phyloP scores from a whole-genome alignment of 2,329 filamentous ascomycete genomes.

The Penicillium occitanis region DNA sequence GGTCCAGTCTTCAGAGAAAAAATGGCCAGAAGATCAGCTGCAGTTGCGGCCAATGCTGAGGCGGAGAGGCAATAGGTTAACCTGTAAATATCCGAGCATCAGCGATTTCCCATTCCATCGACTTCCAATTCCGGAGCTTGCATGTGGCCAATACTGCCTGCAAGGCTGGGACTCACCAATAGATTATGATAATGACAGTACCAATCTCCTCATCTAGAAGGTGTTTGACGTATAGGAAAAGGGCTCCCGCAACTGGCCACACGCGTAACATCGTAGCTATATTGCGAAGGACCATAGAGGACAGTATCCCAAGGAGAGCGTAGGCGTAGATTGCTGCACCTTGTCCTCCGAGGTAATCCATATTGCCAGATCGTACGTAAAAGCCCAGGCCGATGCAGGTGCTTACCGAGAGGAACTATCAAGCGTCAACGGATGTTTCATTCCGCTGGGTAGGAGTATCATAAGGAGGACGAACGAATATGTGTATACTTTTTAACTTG shows the following conservation, averaged over 20 bases:
- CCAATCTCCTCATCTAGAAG: conserved; percentile 2
- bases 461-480: neutral
- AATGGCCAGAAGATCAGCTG: neutral
- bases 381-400: neutral
- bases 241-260: neutral
- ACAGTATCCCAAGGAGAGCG: neutral
- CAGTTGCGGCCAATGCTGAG: neutral
- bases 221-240: neutral
- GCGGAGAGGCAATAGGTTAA: conserved; percentile 1
- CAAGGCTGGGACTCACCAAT: neutral
- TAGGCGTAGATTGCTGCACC: neutral
- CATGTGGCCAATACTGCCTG: no score
- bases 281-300: neutral
- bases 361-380: neutral
- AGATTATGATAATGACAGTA: neutral
- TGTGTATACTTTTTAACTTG: neutral
- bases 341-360: neutral
- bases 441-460: neutral
- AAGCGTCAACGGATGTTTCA: neutral
- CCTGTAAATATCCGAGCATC: neutral
- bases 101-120: no score
- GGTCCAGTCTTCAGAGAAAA: neutral
- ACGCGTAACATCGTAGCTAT: conserved; percentile 5
- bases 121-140: no score
- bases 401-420: neutral